Evolutionary conservation across 2,329 filamentous ascomycete genomes (phyloP), one percentile per base, ranked within the genome.

Genomic region (Fusarium haematococcum): DNA sequence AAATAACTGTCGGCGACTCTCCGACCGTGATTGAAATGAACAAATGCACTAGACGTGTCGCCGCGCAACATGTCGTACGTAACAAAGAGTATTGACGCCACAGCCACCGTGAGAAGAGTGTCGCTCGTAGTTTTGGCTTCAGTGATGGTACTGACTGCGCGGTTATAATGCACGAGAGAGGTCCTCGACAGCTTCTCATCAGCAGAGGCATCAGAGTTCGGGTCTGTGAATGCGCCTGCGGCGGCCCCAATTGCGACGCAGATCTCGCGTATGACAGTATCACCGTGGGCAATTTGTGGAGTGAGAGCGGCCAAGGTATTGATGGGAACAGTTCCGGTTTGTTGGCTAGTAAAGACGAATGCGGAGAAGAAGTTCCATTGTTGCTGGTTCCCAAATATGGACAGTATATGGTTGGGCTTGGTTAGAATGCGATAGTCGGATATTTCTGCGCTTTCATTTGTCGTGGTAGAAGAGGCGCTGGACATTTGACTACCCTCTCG

Each of bases 1-100:
- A 78, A 76, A n/a, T 78, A 78, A 4, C 61, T 69, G 18, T 75
- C 61, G 18, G 73, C 58, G 6, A 78, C 72, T n/a, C 72, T 76
- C 20, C 56, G 57, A 0, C 69, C 68, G 43, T 78, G 68, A n/a
- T 67, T 64, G 14, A 75, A 76, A 16, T 78, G 76, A 6, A 67
- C 11, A 52, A 67, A 63, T 10, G 76, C 75, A 9, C 72, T 67
- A 5, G 39, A 7, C 57, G 75, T 69, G 2, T 75, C 74, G 4
- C 75, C 75, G 1, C 74, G 72, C 13, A 77, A 27, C 48, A 77
- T 70, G 39, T 77, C 75, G 57, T 75, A 78, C 2, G 75, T 73
- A 13, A 75, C 67, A 8, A 78, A 77, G 10, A 78, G 65, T 6
- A 78, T 65, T 8, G 75, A 72, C n/a, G 70, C 71, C 16, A 78